These are phyloP conservation scores for Fraxinus xanthoxyloides DNA, from an alignment of 305 asterid genomes.

Conservation along the genomic window DNA sequence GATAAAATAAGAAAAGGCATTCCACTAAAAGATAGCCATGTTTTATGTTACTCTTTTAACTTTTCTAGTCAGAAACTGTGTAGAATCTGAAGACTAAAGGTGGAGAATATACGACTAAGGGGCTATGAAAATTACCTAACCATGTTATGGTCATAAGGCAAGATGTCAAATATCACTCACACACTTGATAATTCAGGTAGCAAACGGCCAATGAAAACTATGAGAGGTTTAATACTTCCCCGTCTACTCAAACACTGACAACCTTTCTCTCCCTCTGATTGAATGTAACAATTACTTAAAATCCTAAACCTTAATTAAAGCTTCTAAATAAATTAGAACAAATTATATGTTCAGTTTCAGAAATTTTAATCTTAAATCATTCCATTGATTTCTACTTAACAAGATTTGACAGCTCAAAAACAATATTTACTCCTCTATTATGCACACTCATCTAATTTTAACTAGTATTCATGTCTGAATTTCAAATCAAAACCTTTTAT, in stretches of 20 bases:
- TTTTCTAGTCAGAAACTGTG: neutral
- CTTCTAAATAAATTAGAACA: neutral
- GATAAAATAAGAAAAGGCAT: neutral
- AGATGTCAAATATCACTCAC: neutral
- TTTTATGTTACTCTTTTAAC: neutral
- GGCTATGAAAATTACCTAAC: neutral
- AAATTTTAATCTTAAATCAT: neutral
- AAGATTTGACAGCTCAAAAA: neutral
- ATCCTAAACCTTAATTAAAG: neutral
- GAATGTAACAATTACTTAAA: neutral
- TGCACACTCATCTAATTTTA: neutral
- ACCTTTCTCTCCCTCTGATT: neutral
- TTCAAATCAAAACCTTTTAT: neutral
- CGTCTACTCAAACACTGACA: neutral
- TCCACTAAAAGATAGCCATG: neutral
- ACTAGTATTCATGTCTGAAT: neutral
- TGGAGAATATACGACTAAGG: neutral
- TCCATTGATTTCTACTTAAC: neutral
- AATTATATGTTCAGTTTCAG: neutral
- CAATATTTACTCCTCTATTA: neutral
- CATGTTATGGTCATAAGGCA: neutral
- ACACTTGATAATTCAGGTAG: neutral
- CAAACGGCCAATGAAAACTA: neutral
- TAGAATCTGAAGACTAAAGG: neutral
- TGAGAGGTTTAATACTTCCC: neutral